Evolutionary conservation across 345 rosid species (phyloP), one percentile per base, ranked within the genome.

Genomic region (Draba incana): DNA sequence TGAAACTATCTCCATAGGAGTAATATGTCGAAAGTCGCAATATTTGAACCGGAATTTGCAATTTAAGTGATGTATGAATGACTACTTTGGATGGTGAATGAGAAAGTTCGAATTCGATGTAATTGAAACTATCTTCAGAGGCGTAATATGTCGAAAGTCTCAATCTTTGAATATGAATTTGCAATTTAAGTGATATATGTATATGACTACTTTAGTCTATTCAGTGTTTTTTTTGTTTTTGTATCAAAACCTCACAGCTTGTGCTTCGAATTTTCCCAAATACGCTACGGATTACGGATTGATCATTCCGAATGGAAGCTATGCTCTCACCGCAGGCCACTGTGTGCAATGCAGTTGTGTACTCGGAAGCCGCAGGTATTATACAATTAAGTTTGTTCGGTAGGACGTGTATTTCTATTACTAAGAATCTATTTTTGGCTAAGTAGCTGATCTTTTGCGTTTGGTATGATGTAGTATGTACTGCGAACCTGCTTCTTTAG

Each of bases 311-410:
- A 93, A 93, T 12, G 98, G 98, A 44, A 90, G 94, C 77, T 93
- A 93, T 66, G 93, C 93, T 16, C 86, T 93, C 46, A 75, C 93
- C 6, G 97, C 97, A n/a, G 88, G 90, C 56, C 94, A 93, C 64
- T 93, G 98, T 57, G 96, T 93, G 68, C 97, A 93, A 73, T 93
- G 98, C 88, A 90, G 96, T 45, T 93, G 98, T 25, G 84, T 88
- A 15, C 89, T 89, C 0, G 96, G 89, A 65, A 88, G 82, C 77
- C 94, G 75, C 71, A 84, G 89, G 98, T 93, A 64, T 45, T 35
- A 55, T 33, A 16, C 51, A 52, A 60, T 64, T 38, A 44, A 38
- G 48, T n/a, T 54, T 20, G 15, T 45, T 42, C 10, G 65, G 37
- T 33, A 33, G 37, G 37, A 33, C 8, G 2, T 33, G 37, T 33